phyloP scores from a whole-genome alignment of 2,329 filamentous ascomycete genomes.

The Botrytis galanthina region DNA sequence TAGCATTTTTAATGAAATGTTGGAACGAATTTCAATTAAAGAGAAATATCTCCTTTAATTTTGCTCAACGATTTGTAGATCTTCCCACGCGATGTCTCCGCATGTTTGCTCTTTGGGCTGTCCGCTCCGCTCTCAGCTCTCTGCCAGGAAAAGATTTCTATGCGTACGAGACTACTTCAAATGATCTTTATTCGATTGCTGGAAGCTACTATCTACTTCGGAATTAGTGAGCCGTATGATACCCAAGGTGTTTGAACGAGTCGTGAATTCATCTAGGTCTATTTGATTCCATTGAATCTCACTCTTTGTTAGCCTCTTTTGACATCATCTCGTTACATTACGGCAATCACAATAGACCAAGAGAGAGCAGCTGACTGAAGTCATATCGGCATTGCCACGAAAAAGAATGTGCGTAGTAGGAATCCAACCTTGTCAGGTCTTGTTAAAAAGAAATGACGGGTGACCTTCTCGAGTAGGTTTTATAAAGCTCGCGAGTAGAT shows the following conservation, averaged over 20 bases:
- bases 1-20: not conserved
- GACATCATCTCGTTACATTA: not conserved
- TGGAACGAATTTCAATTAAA: not conserved
- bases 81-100: too few relatives aligned
- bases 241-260: not conserved
- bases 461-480: too few relatives aligned
- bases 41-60: not conserved
- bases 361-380: not conserved
- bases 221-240: not conserved
- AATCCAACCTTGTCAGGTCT: not conserved
- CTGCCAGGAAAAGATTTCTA: not conserved
- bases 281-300: too few relatives aligned
- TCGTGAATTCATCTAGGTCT: too few relatives aligned
- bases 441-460: too few relatives aligned
- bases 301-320: not conserved
- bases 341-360: not conserved
- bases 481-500: too few relatives aligned
- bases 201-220: accelerated
- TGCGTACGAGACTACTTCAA: not conserved
- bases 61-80: too few relatives aligned
- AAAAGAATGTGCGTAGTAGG: not conserved
- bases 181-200: not conserved
- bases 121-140: not conserved
- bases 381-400: not conserved
- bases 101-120: not conserved